Percentiles rank a stretch among this genome's conserved stretches.
These are phyloP conservation scores for Bryoerythrophyllum caledonicum DNA, from an alignment of 225 moss, liverwort and hornwort species.

Conservation along the genomic window DNA sequence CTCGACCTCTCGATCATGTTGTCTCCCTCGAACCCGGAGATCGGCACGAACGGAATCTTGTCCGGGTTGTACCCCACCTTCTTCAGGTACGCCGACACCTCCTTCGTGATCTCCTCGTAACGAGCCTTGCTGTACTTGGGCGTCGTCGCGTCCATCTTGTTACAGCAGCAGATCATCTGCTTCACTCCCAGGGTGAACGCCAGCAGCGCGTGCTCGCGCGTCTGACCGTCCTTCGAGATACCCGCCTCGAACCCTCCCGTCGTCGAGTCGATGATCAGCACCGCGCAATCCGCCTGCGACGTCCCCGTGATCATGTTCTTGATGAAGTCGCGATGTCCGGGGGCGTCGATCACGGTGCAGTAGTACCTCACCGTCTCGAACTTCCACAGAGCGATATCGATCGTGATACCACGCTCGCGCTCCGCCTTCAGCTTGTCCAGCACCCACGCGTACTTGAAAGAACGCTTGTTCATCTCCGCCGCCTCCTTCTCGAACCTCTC, in stretches of 20 bases:
- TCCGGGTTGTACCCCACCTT: slow-evolving; percentile 63
- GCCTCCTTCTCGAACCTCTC: slow-evolving; percentile 63
- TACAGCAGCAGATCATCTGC: slow-evolving; percentile 71
- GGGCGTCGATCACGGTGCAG: slow-evolving; percentile 68
- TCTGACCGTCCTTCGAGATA: slow-evolving; percentile 70
- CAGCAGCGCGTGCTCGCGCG: slow-evolving; percentile 61
- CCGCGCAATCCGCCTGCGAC: slow-evolving; percentile 69
- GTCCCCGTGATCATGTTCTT: slow-evolving; percentile 80
- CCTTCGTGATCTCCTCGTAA: slow-evolving; percentile 57
- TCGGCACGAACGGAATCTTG: slow-evolving; percentile 62
- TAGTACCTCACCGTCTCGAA: slow-evolving; percentile 63
- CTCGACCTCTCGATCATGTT: slow-evolving; percentile 63
- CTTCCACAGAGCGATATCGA: slow-evolving; percentile 69
- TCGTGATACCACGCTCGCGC: slow-evolving; percentile 71
- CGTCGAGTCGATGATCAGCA: slow-evolving; percentile 68
- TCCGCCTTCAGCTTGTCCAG: slow-evolving; percentile 71
- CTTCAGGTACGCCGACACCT: slow-evolving; percentile 58
- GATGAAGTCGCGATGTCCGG: slow-evolving; percentile 67
- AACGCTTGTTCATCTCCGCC: slow-evolving; percentile 77
- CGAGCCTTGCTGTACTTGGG: slow-evolving; percentile 72
- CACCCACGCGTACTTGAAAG: slow-evolving; percentile 79
- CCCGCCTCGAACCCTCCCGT: slow-evolving; percentile 71
- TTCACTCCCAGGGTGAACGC: slow-evolving; percentile 67
- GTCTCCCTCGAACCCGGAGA: slow-evolving; percentile 58
- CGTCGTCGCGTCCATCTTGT: slow-evolving; percentile 80